phyloP scores from a whole-genome alignment of 805 yeast genomes.

The Myxozyma monticola region DNA sequence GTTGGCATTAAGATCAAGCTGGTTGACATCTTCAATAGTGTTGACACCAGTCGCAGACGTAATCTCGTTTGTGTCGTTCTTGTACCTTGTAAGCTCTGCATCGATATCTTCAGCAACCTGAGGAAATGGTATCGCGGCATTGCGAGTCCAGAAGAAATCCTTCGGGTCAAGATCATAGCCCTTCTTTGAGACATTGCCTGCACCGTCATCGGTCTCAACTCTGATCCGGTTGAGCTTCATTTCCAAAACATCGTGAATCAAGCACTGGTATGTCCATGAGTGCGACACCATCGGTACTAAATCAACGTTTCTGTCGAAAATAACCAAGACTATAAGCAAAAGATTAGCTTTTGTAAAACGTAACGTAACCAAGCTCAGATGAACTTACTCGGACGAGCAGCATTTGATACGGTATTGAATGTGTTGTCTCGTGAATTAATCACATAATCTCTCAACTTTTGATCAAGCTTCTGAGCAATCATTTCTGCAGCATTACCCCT shows the following conservation, averaged over 20 bases:
- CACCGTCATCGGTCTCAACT: conserved; percentile 45
- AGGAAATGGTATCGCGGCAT: conserved; percentile 89
- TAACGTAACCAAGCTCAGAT: too few species aligned
- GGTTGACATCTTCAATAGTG: conserved; percentile 71
- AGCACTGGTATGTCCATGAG: conserved; percentile 96
- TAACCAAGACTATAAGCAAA: conserved; percentile 64
- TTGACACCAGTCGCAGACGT: conserved; percentile 73
- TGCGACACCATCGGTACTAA: conserved; percentile 92
- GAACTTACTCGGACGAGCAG: conserved; percentile 18
- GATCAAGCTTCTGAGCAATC: conserved; percentile 83
- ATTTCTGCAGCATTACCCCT: conserved; percentile 94
- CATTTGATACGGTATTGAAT: conserved; percentile 10
- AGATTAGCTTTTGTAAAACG: conserved; percentile 26
- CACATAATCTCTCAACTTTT: conserved; percentile 79
- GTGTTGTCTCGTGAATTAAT: conserved; percentile 56
- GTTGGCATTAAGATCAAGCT: conserved; percentile 36
- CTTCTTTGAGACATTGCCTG: conserved; percentile 43
- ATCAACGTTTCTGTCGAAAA: conserved; percentile 87
- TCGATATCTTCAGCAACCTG: conserved; percentile 99
- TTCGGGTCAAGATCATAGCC: conserved; percentile 86
- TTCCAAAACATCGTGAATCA: conserved; percentile 88
- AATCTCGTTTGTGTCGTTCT: conserved; percentile 81
- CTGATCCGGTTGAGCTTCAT: conserved; percentile 80
- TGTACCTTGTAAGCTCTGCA: conserved; percentile 73
- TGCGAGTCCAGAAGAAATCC: conserved; percentile 88